These are phyloP conservation scores for Petunia axillaris DNA, from an alignment of 257 asterid genomes.

Conservation along the genomic window DNA sequence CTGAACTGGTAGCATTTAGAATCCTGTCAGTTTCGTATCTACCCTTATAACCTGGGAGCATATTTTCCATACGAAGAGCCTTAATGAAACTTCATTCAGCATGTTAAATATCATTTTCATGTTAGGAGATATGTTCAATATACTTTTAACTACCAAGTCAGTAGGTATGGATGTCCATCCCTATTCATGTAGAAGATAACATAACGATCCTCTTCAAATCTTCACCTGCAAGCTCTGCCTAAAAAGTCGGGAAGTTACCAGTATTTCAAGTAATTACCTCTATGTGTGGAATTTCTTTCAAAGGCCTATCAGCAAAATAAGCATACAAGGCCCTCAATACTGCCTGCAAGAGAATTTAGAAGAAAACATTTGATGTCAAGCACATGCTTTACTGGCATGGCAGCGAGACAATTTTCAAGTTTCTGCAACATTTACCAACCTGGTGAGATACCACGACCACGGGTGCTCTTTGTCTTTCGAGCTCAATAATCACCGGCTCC, in stretches of 20 bases:
- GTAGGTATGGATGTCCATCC: neutral
- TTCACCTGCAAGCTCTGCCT: neutral
- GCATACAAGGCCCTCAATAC: slow-evolving; percentile 97
- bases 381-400: neutral
- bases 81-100: neutral
- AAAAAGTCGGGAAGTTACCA: no score
- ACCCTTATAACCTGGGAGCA: neutral
- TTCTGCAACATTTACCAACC: slow-evolving; percentile 45
- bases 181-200: neutral
- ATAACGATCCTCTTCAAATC: slow-evolving; percentile 13
- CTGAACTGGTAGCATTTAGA: neutral
- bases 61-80: neutral
- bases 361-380: neutral
- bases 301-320: slow-evolving; percentile 97
- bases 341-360: slow-evolving; percentile 54
- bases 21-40: slow-evolving; percentile 3
- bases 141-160: neutral
- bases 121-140: slow-evolving; percentile 15
- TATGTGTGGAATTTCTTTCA: slow-evolving; percentile 90
- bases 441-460: slow-evolving; percentile 98
- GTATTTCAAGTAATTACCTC: slow-evolving; percentile 60
- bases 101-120: slow-evolving; percentile 14
- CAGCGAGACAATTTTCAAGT: neutral
- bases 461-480: slow-evolving; percentile 97
- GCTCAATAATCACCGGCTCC: slow-evolving; percentile 98